Conservation (phyloP, 768 basidiomycete species). For the Hypholoma sublateritium region DNA sequence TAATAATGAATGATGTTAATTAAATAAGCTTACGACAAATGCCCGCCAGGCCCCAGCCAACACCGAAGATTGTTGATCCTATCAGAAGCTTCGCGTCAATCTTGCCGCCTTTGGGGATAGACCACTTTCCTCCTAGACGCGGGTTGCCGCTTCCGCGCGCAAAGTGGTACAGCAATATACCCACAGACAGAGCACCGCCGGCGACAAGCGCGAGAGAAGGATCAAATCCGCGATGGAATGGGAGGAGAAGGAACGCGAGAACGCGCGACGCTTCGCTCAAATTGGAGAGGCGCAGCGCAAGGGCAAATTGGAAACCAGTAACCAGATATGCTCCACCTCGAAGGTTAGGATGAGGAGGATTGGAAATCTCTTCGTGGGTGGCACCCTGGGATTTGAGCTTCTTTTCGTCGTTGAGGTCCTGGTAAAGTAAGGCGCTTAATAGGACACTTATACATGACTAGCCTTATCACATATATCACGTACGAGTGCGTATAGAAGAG, state of each 20-base stretch:
- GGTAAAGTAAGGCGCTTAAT: not conserved
- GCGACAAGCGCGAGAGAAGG: conserved; percentile 57
- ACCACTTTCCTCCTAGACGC: conserved; percentile 43
- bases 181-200: conserved; percentile 47
- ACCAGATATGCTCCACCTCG: conserved; percentile 41
- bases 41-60: conserved; percentile 63
- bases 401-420: conserved; percentile 8
- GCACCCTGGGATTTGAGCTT: conserved; percentile 11
- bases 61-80: conserved; percentile 57
- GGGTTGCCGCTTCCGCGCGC: conserved; percentile 38
- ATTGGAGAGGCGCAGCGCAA: conserved; percentile 54
- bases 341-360: conserved; percentile 16
- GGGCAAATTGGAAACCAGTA: conserved; percentile 49
- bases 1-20: not conserved
- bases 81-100: conserved; percentile 46
- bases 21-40: conserved; percentile 52
- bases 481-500: conserved; percentile 21
- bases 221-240: conserved; percentile 50
- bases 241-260: conserved; percentile 51
- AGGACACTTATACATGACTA: not conserved
- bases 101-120: conserved; percentile 35
- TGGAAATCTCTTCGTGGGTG: conserved; percentile 11
- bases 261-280: conserved; percentile 50
- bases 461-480: not conserved
- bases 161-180: conserved; percentile 42